Conservation (phyloP, 768 basidiomycete genomes). For the Amanita polypyramis region DNA sequence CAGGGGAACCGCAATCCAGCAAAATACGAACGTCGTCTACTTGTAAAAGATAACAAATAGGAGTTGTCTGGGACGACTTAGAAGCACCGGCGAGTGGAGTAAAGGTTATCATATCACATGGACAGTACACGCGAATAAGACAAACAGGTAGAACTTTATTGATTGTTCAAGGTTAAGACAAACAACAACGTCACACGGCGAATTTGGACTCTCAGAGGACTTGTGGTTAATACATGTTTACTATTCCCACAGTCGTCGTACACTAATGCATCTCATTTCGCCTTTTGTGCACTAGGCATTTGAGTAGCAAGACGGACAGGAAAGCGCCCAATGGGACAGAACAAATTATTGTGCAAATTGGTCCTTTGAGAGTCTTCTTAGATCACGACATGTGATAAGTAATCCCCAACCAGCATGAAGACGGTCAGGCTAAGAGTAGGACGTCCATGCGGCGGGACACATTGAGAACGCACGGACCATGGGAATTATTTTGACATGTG, state of each 20-base stretch:
- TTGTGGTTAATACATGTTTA: not conserved
- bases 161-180: not conserved
- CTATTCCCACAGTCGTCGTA: too few species aligned
- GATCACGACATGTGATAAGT: too few species aligned
- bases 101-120: constrained; percentile 75
- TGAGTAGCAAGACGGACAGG: too few species aligned
- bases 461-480: constrained; percentile 32
- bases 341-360: too few species aligned
- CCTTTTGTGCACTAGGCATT: too few species aligned
- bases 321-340: too few species aligned
- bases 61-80: constrained; percentile 47
- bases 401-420: too few species aligned
- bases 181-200: constrained; percentile 3
- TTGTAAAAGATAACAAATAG: constrained; percentile 80
- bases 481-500: too few species aligned
- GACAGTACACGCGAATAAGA: not conserved
- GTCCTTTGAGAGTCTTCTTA: too few species aligned
- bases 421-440: not conserved
- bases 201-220: not conserved
- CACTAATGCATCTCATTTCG: too few species aligned
- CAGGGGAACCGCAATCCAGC: constrained; percentile 89
- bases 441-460: not conserved
- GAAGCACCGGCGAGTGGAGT: constrained; percentile 85
- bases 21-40: constrained; percentile 91
- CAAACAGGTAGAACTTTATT: not conserved